Percentiles rank a stretch among this genome's conserved stretches.
Conservation (phyloP, 306 rosid species). For the Rubus parviflorus region DNA sequence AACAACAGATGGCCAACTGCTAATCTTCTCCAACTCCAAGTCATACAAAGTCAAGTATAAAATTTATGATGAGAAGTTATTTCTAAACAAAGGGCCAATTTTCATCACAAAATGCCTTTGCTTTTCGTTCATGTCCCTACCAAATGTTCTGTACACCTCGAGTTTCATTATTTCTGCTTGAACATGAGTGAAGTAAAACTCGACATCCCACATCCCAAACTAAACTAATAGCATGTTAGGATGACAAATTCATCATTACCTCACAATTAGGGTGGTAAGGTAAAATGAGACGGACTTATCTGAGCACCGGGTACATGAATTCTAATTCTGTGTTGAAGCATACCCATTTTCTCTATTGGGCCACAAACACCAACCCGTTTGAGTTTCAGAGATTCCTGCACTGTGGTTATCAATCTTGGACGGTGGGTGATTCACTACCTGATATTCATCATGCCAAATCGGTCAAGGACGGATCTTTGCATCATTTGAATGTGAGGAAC, state of each 20-base stretch:
- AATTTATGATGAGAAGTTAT: background rate
- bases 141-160: too few relatives aligned
- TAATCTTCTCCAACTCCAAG: background rate
- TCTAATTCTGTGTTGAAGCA: constrained; percentile 22
- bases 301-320: constrained; percentile 11
- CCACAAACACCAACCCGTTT: background rate
- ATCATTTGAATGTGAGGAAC: constrained; percentile 37
- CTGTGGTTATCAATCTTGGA: constrained; percentile 28
- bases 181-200: background rate
- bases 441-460: constrained; percentile 53
- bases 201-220: background rate
- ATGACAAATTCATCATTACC: too few relatives aligned
- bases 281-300: constrained; percentile 41
- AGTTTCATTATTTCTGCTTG: too few relatives aligned
- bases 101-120: too few relatives aligned
- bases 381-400: constrained; percentile 21
- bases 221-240: too few relatives aligned
- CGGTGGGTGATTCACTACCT: background rate
- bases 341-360: background rate
- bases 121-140: too few relatives aligned
- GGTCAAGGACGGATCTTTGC: constrained; percentile 53
- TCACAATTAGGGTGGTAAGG: background rate
- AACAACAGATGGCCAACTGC: background rate
- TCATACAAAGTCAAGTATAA: background rate
- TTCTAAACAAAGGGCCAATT: background rate